These are phyloP conservation scores for Aspergillus biplanus DNA, from an alignment of 495 filamentous ascomycete genomes.

Conservation along the genomic window DNA sequence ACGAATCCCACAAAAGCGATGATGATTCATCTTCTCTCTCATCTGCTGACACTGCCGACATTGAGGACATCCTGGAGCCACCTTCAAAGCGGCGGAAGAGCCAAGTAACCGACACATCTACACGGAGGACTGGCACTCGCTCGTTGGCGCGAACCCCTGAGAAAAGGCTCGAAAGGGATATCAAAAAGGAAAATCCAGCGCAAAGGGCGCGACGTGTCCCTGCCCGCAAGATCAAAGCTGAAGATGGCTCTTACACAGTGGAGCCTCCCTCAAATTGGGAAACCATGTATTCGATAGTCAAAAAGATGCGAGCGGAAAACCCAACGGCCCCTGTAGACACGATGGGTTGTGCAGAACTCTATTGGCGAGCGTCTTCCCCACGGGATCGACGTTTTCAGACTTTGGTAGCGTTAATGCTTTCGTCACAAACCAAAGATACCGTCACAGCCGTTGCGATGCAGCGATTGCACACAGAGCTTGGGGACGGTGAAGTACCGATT, in stretches of 20 bases:
- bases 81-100: constrained; percentile 57
- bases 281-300: constrained; percentile 74
- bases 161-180: constrained; percentile 15
- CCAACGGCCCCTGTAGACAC: constrained; percentile 92
- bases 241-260: constrained; percentile 56
- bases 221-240: constrained; percentile 63
- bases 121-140: constrained; percentile 27
- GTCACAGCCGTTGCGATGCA: constrained; percentile 86
- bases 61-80: constrained; percentile 63
- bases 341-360: constrained; percentile 89
- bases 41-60: constrained; percentile 55
- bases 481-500: constrained; percentile 32
- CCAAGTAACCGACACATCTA: constrained; percentile 22
- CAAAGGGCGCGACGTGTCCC: constrained; percentile 60
- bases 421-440: constrained; percentile 93
- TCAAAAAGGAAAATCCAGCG: constrained; percentile 32
- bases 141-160: constrained; percentile 14
- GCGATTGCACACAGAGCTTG: constrained; percentile 74
- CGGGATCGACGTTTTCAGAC: constrained; percentile 85
- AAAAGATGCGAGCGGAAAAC: constrained; percentile 72
- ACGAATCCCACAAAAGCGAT: constrained; percentile 31
- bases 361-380: constrained; percentile 44
- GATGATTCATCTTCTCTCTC: constrained; percentile 47
- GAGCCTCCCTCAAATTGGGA: constrained; percentile 83
- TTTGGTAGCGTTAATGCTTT: constrained; percentile 92